A percentile compares a stretch with the other conserved stretches of the same genome.
Evolutionary conservation across 106 monocot genomes (phyloP).

Genomic region (Dactylorhiza incarnata): DNA sequence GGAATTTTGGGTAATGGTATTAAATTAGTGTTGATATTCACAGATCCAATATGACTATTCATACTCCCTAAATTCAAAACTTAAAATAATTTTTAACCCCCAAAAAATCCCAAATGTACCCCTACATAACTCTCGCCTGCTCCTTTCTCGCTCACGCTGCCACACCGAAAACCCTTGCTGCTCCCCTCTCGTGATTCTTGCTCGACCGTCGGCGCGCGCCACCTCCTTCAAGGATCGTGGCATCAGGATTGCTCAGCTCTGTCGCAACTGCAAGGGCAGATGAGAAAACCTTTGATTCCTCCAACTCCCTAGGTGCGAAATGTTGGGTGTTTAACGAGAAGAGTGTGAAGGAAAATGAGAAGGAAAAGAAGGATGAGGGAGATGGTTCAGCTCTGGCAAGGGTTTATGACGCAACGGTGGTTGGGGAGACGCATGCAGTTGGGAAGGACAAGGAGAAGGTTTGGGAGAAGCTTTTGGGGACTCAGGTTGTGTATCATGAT

Average conservation of each 20-base stretch:
- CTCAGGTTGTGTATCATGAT: constrained; percentile 70
- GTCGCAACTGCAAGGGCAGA: constrained; percentile 22
- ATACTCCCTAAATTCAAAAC: no score
- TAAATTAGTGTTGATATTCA: no score
- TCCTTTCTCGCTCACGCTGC: no score
- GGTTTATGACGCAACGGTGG: constrained; percentile 82
- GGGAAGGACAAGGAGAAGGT: constrained; percentile 71
- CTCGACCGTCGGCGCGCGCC: no score
- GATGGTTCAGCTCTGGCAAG: constrained; percentile 35
- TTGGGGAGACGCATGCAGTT: constrained; percentile 78
- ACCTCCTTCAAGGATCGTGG: no score
- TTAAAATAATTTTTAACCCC: no score
- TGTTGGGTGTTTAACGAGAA: background rate
- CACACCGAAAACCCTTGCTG: no score
- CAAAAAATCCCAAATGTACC: no score
- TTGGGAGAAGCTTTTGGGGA: constrained; percentile 84
- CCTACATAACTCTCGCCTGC: no score
- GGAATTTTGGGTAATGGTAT: no score
- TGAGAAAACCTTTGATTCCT: constrained; percentile 23
- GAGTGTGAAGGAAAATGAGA: constrained; percentile 5
- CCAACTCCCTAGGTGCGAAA: background rate
- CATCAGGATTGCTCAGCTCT: constrained; percentile 24
- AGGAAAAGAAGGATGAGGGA: constrained; percentile 20
- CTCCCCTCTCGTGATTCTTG: no score
- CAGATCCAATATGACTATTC: no score